Evolutionary conservation across 768 basidiomycete genomes (phyloP), one percentile per base, ranked within the genome.

Genomic region (Auriscalpium orientale): DNA sequence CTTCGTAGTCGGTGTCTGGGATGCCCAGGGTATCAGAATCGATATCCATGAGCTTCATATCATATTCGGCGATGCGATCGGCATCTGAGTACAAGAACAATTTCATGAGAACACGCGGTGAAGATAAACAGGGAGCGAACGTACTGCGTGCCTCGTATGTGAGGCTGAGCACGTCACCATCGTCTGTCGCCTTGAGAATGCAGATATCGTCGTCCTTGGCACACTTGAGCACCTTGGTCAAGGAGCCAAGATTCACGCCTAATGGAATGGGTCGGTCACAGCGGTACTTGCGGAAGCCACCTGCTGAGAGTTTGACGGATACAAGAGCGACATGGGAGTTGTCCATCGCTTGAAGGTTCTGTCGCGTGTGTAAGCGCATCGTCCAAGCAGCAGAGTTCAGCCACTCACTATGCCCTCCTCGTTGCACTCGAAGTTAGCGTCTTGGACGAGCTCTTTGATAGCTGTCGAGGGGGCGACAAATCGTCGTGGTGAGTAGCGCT

Each of bases 41-140:
- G 67, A 99, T 99, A 66, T 98, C 95, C 95, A 99, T 98, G 53
- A 98, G 83, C 71, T 98, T 98, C 88, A 99, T 91, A 64, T 97
- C 94, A 73, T 99, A 99, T 68, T 98, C 92, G 22, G 94, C 93
- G 53, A 98, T 87, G 59, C 97, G 85, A 70, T 97, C 95, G 4
- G 86, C 81, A 71, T 85, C 95, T 97, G 62, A 8, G 38, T 46
- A 28, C 58, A n/a, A n/a, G n/a, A n/a, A n/a, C 49, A 49, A 51
- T 34, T 16, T 16, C 9, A 55, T 58, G 12, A 53, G 38, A 22
- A 46, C 34, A 18, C 52, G 52, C 12, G 13, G 20, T 49, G 44
- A 22, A 18, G 16, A 55, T 45, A 28, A 15, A 47, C 40, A 51
- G 22, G 28, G 46, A 37, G 12, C 56, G 52, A 16, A 80, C 83